phyloP scores from a whole-genome alignment of 2,329 filamentous ascomycete species.

The Talaromyces rugulosus region DNA sequence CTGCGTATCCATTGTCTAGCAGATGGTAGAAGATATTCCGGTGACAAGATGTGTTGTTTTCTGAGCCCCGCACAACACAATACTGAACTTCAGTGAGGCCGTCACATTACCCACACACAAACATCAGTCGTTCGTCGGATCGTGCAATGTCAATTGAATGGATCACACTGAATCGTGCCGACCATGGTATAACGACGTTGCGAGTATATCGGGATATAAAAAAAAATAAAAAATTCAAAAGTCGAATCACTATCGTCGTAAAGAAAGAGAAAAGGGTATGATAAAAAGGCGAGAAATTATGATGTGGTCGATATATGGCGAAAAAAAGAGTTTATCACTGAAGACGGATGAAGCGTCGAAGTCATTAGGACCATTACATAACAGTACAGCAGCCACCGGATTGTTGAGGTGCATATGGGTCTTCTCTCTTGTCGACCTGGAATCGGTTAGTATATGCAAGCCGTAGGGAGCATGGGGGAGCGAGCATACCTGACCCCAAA shows the following conservation, averaged over 20 bases:
- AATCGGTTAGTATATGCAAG: slow-evolving; percentile 3
- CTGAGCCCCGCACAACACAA: neutral
- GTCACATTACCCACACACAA: neutral
- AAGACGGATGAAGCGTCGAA: slow-evolving; percentile 2
- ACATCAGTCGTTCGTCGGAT: slow-evolving; percentile 4
- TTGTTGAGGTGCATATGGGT: slow-evolving; percentile 97
- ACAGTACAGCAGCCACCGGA: slow-evolving; percentile 88
- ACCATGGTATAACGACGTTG: neutral
- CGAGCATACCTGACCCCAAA: slow-evolving; percentile 72
- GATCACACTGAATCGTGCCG: slow-evolving; percentile 3
- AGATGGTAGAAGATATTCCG: neutral
- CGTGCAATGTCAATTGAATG: slow-evolving; percentile 12
- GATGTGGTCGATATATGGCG: slow-evolving; percentile 3
- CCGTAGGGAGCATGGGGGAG: no score
- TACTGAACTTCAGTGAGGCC: neutral
- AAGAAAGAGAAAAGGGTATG: slow-evolving; percentile 7
- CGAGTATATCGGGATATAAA: slow-evolving; percentile 9
- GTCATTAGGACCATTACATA: slow-evolving; percentile 59
- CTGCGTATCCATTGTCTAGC: neutral
- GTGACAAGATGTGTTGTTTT: neutral
- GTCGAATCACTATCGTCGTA: slow-evolving; percentile 6
- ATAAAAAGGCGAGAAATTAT: slow-evolving; percentile 6
- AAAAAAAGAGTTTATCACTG: neutral
- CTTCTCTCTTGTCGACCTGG: slow-evolving; percentile 85
- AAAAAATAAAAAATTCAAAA: slow-evolving; percentile 1